A percentile compares a stretch with the other conserved stretches of the same genome.
phyloP scores from a whole-genome alignment of 1,284 basidiomycete genomes.

The Irpex sp. region DNA sequence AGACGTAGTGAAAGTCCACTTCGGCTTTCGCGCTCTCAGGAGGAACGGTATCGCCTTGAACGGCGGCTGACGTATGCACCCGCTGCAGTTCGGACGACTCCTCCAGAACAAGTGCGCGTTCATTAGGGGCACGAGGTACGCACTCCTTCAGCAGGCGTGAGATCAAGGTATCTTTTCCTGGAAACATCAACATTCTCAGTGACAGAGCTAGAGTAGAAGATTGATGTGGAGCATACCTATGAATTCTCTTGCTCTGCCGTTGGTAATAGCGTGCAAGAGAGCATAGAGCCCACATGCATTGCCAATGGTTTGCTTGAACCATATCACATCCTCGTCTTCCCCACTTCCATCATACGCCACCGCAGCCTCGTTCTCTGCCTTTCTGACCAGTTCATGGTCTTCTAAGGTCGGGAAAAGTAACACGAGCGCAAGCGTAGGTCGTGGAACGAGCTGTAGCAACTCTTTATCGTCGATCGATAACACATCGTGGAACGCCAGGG shows the following conservation, averaged over 20 bases:
- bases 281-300: constrained; percentile 13
- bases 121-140: constrained; percentile 3
- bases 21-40: constrained; percentile 7
- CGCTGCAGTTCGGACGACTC: constrained; percentile 6
- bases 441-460: constrained; percentile 7
- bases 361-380: neutral
- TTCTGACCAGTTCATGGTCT: constrained; percentile 1
- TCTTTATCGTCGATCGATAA: constrained; percentile 11
- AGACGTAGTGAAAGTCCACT: constrained; percentile 7
- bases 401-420: constrained; percentile 7
- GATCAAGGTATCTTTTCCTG: constrained; percentile 6
- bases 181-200: neutral
- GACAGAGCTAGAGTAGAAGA: neutral
- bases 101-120: constrained; percentile 10
- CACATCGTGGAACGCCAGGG: constrained; percentile 5
- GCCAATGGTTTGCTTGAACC: constrained; percentile 14
- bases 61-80: constrained; percentile 9
- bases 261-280: constrained; percentile 9
- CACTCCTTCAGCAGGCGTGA: constrained; percentile 3
- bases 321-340: constrained; percentile 4
- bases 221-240: constrained; percentile 2
- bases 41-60: constrained; percentile 9
- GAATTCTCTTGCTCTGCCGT: constrained; percentile 5
- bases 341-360: constrained; percentile 4
- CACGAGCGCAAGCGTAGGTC: constrained; percentile 9